Evolutionary conservation across 441 rosid genomes (phyloP), one percentile per base, ranked within the genome.

Genomic region (Gossypium laxum): DNA sequence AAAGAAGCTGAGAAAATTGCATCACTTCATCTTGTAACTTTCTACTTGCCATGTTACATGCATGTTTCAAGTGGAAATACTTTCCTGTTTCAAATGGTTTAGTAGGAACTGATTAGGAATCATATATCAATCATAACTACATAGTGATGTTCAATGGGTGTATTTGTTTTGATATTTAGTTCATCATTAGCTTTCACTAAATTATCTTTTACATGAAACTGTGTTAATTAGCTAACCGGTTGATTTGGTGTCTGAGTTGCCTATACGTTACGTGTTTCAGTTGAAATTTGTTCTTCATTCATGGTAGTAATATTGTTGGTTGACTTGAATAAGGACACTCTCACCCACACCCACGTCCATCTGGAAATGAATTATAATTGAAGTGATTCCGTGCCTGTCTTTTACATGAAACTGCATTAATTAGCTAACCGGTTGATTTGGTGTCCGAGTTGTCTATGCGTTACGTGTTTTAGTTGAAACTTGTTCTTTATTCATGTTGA

Each of bases 401-500:
- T 6, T 7, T 34, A 38, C 43, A 38, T 56, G 55, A 50, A 26
- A 61, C 10, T 11, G 21, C 28, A 22, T 60, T 59, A 11, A 24
- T 22, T 45, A 66, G 24, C 38, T 75, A 43, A 15, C 41, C 12
- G 12, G 58, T 17, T 67, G 41, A 15, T 47, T 21, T 10, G 63
- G 32, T 32, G 52, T 45, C 52, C 0, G n/a, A 26, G 24, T 47
- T 32, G 5, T 55, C 43, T 2, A 19, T 61, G 12, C 55, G 12
- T 55, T 2, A 41, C 17, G 11, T 55, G 3, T 18, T 34, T 32
- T 17, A 12, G 17, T 32, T 6, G 15, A 5, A 11, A 8, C 10
- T 59, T 1, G 26, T 63, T 72, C 22, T 66, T 59, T 15, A 28
- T 72, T 56, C n/a, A 30, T 70, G 28, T 34, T 62, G 66, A 38